Evolutionary conservation across 371 early-diverging fungal genomes (phyloP), one percentile per base, ranked within the genome.

Genomic region (Mucor racemosus): DNA sequence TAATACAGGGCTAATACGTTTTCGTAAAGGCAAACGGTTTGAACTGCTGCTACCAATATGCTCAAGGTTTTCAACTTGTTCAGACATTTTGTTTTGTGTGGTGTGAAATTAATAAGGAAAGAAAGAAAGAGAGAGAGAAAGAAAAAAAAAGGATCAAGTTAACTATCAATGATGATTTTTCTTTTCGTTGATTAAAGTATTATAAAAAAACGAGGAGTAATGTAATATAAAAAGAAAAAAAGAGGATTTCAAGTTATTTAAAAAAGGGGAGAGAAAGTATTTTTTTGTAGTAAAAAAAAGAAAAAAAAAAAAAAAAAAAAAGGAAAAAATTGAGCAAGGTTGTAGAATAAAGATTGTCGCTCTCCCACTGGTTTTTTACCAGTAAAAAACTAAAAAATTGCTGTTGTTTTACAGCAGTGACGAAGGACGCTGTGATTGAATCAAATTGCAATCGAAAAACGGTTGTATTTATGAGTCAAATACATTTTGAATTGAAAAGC

Each of bases 21-120:
- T 75, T 67, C 76, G 65, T 60, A 75, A 44, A n/a, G 76, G 76
- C 50, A 75, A 54, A 17, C 69, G 76, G 14, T 61, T 67, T 3
- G 67, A 26, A 36, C 50, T 64, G 17, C 35, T 53, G n/a, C 21
- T 58, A 6, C 21, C 14, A 31, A 41, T 63, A n/a, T 64, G 26
- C n/a, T 66, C 69, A 63, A 68, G 46, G 17, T 65, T 64, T 62
- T 62, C 58, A 39, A 58, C 40, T 40, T 39, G 58, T 26, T 58
- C 26, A 34, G 39, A 58, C 40, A 56, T 56, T 10, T 26, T 21
- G 26, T 38, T 38, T 38, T 5, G 38, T 38, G 5, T 38, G 38
- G 3, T 26, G 3, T 26, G 26, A 26, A 26, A 26, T 26, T 26
- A 26, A 26, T 26, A 26, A 26, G 26, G 3, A 26, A 26, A 26